These are phyloP conservation scores for Saitozyma sp. DNA, from an alignment of 768 basidiomycete genomes.

Conservation along the genomic window DNA sequence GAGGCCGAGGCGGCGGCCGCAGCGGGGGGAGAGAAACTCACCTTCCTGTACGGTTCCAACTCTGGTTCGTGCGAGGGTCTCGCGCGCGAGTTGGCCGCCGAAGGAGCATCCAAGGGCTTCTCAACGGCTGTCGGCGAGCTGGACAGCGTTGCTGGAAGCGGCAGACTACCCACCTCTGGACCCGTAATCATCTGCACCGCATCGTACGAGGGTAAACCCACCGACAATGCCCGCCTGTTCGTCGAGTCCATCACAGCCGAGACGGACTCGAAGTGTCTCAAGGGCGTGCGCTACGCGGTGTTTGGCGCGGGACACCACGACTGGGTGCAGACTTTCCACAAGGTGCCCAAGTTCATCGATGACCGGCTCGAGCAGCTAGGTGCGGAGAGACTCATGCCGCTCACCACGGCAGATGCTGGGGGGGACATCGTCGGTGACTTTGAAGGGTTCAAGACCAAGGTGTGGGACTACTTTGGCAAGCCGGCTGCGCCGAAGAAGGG, in stretches of 20 bases:
- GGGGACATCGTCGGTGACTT: slow-evolving; percentile 9
- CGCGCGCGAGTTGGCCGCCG: slow-evolving; percentile 56
- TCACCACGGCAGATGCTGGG: background rate
- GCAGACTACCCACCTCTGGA: background rate
- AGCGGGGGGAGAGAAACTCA: background rate
- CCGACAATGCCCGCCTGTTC: background rate
- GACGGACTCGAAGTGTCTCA: background rate
- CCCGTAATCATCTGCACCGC: background rate
- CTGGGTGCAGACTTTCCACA: background rate
- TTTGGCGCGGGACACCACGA: background rate
- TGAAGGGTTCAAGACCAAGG: slow-evolving; percentile 55
- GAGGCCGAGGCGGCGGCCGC: background rate
- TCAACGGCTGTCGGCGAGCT: background rate
- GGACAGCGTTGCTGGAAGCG: background rate
- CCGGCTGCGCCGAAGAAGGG: too few relatives aligned
- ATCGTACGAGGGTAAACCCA: background rate
- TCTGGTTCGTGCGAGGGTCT: slow-evolving; percentile 60
- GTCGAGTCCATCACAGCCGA: background rate
- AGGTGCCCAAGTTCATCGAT: background rate
- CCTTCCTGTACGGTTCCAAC: slow-evolving; percentile 49
- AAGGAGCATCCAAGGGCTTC: slow-evolving; percentile 32
- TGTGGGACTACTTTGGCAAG: slow-evolving; percentile 46
- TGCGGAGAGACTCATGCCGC: background rate
- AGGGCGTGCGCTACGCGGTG: background rate
- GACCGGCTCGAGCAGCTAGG: background rate